These are phyloP conservation scores for Solanum clarkiae DNA, from an alignment of 257 asterid genomes.

Conservation along the genomic window DNA sequence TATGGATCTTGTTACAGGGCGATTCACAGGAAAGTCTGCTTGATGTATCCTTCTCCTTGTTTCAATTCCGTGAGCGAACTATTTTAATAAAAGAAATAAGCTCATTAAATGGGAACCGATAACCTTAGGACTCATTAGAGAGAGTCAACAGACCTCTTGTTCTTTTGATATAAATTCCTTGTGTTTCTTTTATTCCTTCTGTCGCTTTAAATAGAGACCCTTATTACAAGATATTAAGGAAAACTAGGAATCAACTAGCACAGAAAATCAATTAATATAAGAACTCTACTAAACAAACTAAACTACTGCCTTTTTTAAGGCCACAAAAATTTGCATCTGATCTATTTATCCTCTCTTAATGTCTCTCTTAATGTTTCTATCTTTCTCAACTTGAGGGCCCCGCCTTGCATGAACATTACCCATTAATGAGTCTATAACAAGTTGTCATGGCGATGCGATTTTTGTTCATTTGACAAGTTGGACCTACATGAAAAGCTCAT, in stretches of 20 bases:
- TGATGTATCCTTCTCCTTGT: neutral
- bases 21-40: neutral
- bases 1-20: neutral
- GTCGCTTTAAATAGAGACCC: neutral
- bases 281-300: neutral
- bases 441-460: neutral
- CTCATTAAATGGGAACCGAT: neutral
- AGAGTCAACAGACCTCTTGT: neutral
- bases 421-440: neutral
- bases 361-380: neutral
- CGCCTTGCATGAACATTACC: neutral
- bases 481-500: neutral
- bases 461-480: neutral
- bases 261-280: neutral
- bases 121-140: neutral
- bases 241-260: neutral
- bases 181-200: neutral
- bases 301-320: neutral
- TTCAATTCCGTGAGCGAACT: neutral
- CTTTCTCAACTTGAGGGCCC: neutral
- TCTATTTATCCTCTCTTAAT: neutral
- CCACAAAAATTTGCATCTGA: neutral
- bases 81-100: neutral
- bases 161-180: neutral
- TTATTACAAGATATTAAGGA: neutral